A percentile compares a stretch with the other conserved stretches of the same genome.
These are phyloP conservation scores for Cutaneotrichosporon spelunceum DNA, from an alignment of 1,284 basidiomycete species.

Conservation along the genomic window DNA sequence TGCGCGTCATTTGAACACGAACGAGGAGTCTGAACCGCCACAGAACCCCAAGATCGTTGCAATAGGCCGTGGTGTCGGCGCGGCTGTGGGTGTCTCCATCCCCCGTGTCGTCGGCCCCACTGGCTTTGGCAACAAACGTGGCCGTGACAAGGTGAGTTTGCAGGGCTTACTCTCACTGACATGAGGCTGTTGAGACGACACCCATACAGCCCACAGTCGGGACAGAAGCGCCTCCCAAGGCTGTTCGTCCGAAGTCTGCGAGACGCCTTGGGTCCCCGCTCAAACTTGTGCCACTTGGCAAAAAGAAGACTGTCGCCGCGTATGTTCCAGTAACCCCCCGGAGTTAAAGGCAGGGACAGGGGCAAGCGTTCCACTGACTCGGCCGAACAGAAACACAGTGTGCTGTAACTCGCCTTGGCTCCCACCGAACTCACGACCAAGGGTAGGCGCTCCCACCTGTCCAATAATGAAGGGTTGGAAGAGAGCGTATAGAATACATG, in stretches of 20 bases:
- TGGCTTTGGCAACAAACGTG: not conserved
- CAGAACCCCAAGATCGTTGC: not conserved
- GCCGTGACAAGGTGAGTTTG: not conserved
- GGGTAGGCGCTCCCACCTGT: not conserved
- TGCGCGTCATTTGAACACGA: not conserved
- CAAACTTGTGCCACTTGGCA: not conserved
- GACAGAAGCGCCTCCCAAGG: not conserved
- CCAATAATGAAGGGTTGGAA: not conserved
- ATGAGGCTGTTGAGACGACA: not conserved
- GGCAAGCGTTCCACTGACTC: not conserved
- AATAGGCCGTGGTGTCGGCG: not conserved
- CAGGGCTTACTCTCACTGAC: not conserved
- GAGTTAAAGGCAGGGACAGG: not conserved
- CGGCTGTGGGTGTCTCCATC: not conserved
- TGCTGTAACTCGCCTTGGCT: not conserved
- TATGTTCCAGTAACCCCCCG: not conserved
- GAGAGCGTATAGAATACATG: constrained; percentile 3
- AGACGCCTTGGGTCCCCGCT: not conserved
- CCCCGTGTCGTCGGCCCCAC: not conserved
- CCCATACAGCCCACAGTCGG: not conserved
- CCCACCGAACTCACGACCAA: not conserved
- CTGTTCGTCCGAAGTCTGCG: not conserved
- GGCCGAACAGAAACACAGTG: not conserved
- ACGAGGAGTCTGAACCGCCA: not conserved
- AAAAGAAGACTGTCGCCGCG: not conserved